These are phyloP conservation scores for Ambrosia artemisiifolia DNA, from an alignment of 129 eudicot genomes.

Conservation along the genomic window DNA sequence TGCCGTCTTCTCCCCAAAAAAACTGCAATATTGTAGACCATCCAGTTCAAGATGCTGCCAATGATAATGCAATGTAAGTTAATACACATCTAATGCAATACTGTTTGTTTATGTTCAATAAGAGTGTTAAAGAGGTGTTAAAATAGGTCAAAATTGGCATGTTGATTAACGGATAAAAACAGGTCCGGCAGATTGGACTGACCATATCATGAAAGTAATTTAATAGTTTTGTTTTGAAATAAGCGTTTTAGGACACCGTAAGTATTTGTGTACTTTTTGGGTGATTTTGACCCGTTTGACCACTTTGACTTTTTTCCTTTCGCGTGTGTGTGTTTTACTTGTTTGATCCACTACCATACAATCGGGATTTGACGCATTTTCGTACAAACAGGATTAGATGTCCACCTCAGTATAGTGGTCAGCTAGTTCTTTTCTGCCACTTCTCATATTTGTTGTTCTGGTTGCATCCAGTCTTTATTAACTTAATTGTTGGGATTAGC, in stretches of 20 bases:
- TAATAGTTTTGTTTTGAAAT: neutral
- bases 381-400: neutral
- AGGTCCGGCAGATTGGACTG: neutral
- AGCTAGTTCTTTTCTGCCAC: neutral
- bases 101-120: neutral
- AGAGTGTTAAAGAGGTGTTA: neutral
- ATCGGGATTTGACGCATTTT: neutral
- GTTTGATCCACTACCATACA: neutral
- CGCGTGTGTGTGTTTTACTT: neutral
- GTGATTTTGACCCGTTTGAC: neutral
- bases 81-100: neutral
- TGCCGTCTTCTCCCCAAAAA: slow-evolving; percentile 26
- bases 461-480: slow-evolving; percentile 1
- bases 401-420: neutral
- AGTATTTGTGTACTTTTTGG: neutral
- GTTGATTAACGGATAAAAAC: neutral
- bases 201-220: neutral
- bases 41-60: slow-evolving; percentile 26
- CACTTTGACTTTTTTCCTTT: neutral
- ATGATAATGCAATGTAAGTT: slow-evolving; percentile 49
- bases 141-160: neutral
- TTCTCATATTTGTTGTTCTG: neutral
- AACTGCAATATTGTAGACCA: slow-evolving; percentile 28
- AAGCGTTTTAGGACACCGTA: neutral
- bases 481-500: slow-evolving; percentile 15